Evolutionary conservation across 768 basidiomycete genomes (phyloP).

Genomic region (Boletus sp.): DNA sequence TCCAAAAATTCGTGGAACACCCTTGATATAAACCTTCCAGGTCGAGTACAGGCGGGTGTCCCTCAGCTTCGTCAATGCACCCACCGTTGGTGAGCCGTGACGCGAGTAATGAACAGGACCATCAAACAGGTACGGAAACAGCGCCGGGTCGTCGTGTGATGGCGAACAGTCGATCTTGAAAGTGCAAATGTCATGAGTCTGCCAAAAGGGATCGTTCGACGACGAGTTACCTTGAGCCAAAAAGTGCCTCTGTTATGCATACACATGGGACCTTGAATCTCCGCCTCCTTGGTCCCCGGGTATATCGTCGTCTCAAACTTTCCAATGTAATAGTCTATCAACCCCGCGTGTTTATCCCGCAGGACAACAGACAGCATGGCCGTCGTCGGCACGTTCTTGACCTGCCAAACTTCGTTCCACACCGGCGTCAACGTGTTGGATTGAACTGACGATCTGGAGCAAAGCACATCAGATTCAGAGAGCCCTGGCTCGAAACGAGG

Average conservation of each 20-base stretch:
- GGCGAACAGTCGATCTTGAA: conserved; percentile 55
- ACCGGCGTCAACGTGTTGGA: conserved; percentile 54
- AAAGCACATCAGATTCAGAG: neutral
- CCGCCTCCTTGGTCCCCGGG: conserved; percentile 60
- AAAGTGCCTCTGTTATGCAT: conserved; percentile 56
- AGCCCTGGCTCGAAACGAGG: neutral
- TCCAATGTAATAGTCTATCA: conserved; percentile 64
- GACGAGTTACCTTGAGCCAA: conserved; percentile 55
- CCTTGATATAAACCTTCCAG: conserved; percentile 70
- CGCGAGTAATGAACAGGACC: conserved; percentile 70
- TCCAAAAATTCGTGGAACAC: conserved; percentile 56
- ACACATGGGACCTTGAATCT: conserved; percentile 53
- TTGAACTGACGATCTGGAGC: conserved; percentile 61
- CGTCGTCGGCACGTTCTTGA: conserved; percentile 69
- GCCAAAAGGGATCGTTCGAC: neutral
- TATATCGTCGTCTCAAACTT: conserved; percentile 51
- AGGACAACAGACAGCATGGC: conserved; percentile 59
- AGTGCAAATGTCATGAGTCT: conserved; percentile 1
- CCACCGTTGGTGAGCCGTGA: conserved; percentile 70
- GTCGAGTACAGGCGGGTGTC: conserved; percentile 69
- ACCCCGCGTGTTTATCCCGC: conserved; percentile 59
- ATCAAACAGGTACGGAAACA: conserved; percentile 61
- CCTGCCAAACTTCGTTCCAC: conserved; percentile 73
- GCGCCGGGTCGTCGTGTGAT: conserved; percentile 38
- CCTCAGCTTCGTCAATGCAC: conserved; percentile 57